Conservation (phyloP, 1,284 basidiomycete species). For the Porodaedalea pini region DNA sequence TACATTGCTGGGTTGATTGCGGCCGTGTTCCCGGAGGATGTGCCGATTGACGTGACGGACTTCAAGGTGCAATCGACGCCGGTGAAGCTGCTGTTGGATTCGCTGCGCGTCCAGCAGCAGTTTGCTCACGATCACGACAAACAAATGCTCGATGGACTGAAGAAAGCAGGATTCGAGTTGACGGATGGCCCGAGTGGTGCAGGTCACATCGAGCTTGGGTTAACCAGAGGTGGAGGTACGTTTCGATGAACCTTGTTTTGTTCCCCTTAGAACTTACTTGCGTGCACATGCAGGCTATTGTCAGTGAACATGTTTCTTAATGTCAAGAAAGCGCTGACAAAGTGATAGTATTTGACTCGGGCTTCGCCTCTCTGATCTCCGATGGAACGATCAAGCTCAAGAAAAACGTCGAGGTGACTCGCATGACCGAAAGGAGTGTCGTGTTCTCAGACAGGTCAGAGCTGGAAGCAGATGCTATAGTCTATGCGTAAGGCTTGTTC, state of each 20-base stretch:
- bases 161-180: conserved; percentile 38
- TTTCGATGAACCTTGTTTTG: not conserved
- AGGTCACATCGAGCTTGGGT: conserved; percentile 27
- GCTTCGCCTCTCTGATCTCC: conserved; percentile 33
- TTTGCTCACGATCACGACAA: conserved; percentile 31
- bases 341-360: conserved; percentile 37
- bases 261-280: conserved; percentile 6
- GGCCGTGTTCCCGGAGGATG: conserved; percentile 36
- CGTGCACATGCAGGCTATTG: conserved; percentile 10
- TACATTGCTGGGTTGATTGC: conserved; percentile 27
- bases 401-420: conserved; percentile 29
- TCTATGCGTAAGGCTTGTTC: conserved; percentile 28
- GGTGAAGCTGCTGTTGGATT: conserved; percentile 26
- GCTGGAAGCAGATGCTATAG: conserved; percentile 31
- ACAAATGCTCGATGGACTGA: conserved; percentile 35
- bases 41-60: conserved; percentile 42
- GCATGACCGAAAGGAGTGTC: conserved; percentile 27
- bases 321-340: not conserved
- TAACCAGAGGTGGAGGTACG: conserved; percentile 30
- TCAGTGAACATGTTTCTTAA: not conserved
- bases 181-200: conserved; percentile 31
- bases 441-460: conserved; percentile 33
- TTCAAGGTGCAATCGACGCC: conserved; percentile 41
- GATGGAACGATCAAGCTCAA: conserved; percentile 31
- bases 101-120: conserved; percentile 33